Evolutionary conservation across 352 stramenopile species (phyloP), one percentile per base, ranked within the genome.

Genomic region (Globisporangium alternatum): DNA sequence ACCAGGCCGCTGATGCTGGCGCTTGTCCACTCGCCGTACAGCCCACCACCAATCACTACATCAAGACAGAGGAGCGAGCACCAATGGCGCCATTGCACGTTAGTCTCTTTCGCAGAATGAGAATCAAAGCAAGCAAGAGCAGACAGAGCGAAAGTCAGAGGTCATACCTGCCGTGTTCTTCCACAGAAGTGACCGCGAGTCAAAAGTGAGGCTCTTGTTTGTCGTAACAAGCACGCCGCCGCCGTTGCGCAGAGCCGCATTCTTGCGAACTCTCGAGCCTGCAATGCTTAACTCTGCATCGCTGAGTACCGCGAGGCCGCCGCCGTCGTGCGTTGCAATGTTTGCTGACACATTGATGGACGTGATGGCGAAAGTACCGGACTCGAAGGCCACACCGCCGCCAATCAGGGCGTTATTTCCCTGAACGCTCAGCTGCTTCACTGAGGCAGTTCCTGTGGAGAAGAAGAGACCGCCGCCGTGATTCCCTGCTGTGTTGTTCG

Each of bases 261-360:
- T 89, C 5, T 15, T 53, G 0, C 5, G 39, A 19, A 86, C 56
- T 0, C 5, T 52, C 9, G 80, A 65, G 3, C 45, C 35, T 1
- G 51, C 39, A 0, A 73, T 55, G 0, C 49, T 39, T 2, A 89
- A 17, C 12, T 54, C 65, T 21, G 70, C 71, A 0, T 56, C 33
- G 4, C 58, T 54, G 8, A 83, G 55, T 8, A 86, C n/a, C 6
- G 79, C 79, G 6, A 89, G 60, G 1, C 81, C 81, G n/a, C 81
- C 81, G 15, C 81, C 81, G 31, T 79, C 62, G 0, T 43, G 43
- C 0, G n/a, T 28, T 5, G 79, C 81, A 2, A 2, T 57, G 60
- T 88, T 89, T 1, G 37, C 52, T 5, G n/a, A 31, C n/a, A 86
- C 60, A 0, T 55, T 58, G 0, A 74, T 44, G 1, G 56, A 37